Evolutionary conservation across 176 grass and related monocot genomes (phyloP), one percentile per base, ranked within the genome.

Genomic region (Lolium perenne): DNA sequence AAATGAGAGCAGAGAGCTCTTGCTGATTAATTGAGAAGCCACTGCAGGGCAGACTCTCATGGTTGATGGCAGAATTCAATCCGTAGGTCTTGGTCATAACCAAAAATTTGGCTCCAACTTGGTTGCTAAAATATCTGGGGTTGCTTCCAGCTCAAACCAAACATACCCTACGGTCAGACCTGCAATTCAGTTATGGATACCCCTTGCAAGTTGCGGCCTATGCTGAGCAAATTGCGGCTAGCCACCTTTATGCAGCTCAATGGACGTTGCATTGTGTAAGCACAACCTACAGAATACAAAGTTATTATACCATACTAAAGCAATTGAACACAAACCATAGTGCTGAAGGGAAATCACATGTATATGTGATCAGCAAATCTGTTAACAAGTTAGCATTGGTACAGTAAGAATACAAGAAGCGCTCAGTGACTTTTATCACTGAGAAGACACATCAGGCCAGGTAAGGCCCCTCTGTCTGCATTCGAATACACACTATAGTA

Each of bases 381-480:
- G n/a, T 61, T 70, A 32, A 73, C 11, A 20, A 43, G 16, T 45
- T 53, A 49, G 25, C 61, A 40, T 3, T 51, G 75, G 23, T 69
- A 82, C 60, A 48, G 38, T 72, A 21, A 56, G 57, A 75, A 43
- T 35, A 51, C 15, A 71, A 55, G 22, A 60, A 70, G 41, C 41
- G 41, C 26, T 63, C 82, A 12, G 45, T 25, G 53, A 16, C 43
- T 74, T 32, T 63, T 78, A 38, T 17, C 21, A 82, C 32, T 29
- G 40, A 26, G 78, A 70, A 86, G 21, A 78, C 46, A 21, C 78
- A 77, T 3, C 78, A 71, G 8, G 66, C 6, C 46, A 90, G 32
- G 54, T 11, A 38, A 35, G 23, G 20, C 69, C 80, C 80, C 55
- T 79, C 61, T 15, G 73, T 20, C 85, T 14, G 40, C 69, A 80